Evolutionary conservation across 805 yeast genomes (phyloP), one percentile per base, ranked within the genome.

Genomic region (Saturnispora halmiae): DNA sequence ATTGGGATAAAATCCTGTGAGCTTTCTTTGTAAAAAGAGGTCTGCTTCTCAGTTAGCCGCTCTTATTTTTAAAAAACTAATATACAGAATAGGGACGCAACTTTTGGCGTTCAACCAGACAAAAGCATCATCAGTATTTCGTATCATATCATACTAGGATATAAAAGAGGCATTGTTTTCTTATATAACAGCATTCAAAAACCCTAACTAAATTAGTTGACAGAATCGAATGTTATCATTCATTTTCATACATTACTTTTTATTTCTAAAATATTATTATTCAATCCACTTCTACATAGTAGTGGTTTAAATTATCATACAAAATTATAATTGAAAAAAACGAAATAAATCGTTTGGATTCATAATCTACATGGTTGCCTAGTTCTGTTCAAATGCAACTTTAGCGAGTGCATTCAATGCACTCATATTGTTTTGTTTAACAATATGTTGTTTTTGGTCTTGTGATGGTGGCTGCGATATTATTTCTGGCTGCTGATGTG

Each of bases 331-430:
- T n/a, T n/a, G n/a, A n/a, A n/a, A 19, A 28, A 38, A 14, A 22
- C 20, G 14, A 25, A 26, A 16, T 20, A 19, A 25, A 16, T 38
- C 35, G 21, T 41, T n/a, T n/a, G n/a, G n/a, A 14, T 29, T 18
- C 20, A 8, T 16, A 20, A 24, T 14, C 16, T 16, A 15, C 18
- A 31, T 18, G 13, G 34, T 22, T 22, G 26, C 26, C n/a, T 31
- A 57, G 28, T 56, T 56, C 32, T 61, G 52, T 37, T 59, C 64
- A 38, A 59, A 58, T 2, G 66, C 66, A 31, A 61, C 56, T 33
- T 59, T 63, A 4, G 66, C 66, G 31, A 61, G 51, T 0, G 66
- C 64, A 45, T 59, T 64, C 11, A 61, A 47, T 1, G 66, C 63
- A 45, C 63, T 60, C 41, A 60, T 42, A 2, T 57, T 60, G 18